Percentiles rank a stretch among this genome's conserved stretches.
Conservation (phyloP, 1,284 basidiomycete species). For the Malassezia psittaci region DNA sequence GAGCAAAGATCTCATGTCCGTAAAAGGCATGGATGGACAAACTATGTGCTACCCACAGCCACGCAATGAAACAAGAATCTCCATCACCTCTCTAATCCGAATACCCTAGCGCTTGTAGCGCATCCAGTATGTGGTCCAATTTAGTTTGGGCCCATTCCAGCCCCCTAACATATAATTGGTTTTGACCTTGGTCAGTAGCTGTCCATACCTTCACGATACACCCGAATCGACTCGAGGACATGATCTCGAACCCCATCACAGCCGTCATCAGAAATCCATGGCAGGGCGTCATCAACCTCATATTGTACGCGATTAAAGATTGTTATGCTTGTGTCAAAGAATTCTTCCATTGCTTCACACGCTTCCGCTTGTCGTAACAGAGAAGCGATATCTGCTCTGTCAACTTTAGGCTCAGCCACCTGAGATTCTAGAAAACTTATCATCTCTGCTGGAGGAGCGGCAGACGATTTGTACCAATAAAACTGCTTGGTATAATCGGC, state of each 20-base stretch:
- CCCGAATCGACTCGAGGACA: background rate
- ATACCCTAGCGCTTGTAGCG: slow-evolving; percentile 12
- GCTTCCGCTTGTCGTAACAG: slow-evolving; percentile 1
- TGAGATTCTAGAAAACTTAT: background rate
- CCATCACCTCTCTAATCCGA: background rate
- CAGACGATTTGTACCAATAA: slow-evolving; percentile 3
- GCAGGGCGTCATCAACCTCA: background rate
- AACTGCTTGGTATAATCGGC: background rate
- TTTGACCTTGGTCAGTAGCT: slow-evolving; percentile 14
- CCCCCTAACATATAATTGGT: slow-evolving; percentile 17
- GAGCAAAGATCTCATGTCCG: slow-evolving; percentile 20
- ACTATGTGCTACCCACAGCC: slow-evolving; percentile 15
- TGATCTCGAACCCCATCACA: background rate
- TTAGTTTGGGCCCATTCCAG: slow-evolving; percentile 21
- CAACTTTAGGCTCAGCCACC: background rate
- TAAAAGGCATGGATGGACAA: slow-evolving; percentile 26
- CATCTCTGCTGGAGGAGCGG: slow-evolving; percentile 14
- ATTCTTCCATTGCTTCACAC: slow-evolving; percentile 7
- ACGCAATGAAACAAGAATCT: background rate
- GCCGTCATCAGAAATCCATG: background rate
- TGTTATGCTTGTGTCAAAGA: background rate
- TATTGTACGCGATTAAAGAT: background rate
- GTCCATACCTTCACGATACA: slow-evolving; percentile 1
- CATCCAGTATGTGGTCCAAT: slow-evolving; percentile 17
- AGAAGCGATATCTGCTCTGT: background rate